Conservation (phyloP, 1,284 basidiomycete genomes). For the Apiotrichum porosum region DNA sequence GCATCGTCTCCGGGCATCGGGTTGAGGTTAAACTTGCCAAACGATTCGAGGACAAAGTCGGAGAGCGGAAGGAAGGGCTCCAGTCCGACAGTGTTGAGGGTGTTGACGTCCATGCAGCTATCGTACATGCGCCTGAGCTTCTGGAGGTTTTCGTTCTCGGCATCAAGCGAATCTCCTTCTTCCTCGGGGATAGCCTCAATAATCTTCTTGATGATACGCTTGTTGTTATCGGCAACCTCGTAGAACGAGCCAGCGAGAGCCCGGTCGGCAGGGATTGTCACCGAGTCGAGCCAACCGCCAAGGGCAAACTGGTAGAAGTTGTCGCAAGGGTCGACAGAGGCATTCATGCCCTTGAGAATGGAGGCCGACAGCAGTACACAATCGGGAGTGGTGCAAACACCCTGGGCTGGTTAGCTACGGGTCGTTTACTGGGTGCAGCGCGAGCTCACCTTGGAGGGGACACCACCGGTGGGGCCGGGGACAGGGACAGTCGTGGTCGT, state of each 20-base stretch:
- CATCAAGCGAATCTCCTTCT: constrained; percentile 6
- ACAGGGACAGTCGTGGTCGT: constrained; percentile 45
- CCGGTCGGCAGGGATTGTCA: constrained; percentile 81
- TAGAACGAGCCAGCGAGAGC: constrained; percentile 55
- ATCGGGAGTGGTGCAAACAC: constrained; percentile 67
- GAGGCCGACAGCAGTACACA: constrained; percentile 80
- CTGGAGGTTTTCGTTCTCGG: constrained; percentile 64
- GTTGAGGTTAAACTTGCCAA: constrained; percentile 39
- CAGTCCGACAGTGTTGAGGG: constrained; percentile 49
- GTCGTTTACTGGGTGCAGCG: too few relatives aligned
- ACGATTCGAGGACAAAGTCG: constrained; percentile 42
- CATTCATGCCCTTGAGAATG: constrained; percentile 76
- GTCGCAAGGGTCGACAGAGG: constrained; percentile 83
- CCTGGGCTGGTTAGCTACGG: constrained; percentile 31
- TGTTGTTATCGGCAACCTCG: constrained; percentile 48
- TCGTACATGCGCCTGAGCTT: constrained; percentile 77
- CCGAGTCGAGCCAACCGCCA: constrained; percentile 73
- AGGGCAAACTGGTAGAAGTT: constrained; percentile 85
- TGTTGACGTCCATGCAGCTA: constrained; percentile 72
- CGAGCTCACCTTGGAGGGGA: too few relatives aligned
- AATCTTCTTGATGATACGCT: constrained; percentile 49
- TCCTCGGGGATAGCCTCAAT: constrained; percentile 39
- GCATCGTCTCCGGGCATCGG: constrained; percentile 23
- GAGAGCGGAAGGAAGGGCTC: constrained; percentile 50
- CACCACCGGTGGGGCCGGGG: too few relatives aligned